These are phyloP conservation scores for Fusarium sp. DNA, from an alignment of 2,329 filamentous ascomycete species.

Conservation along the genomic window DNA sequence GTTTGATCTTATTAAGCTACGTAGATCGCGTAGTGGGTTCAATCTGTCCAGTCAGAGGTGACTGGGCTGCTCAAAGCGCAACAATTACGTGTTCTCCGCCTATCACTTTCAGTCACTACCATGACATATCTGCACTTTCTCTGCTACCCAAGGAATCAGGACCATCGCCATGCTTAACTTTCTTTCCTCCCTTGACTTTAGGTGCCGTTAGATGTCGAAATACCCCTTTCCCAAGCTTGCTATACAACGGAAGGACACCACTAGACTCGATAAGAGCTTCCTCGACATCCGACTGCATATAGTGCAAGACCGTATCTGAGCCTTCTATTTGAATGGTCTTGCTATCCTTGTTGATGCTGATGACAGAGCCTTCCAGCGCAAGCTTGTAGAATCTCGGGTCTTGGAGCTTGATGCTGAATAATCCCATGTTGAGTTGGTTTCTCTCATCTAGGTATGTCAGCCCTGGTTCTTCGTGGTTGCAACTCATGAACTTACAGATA, in stretches of 20 bases:
- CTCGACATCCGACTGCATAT: not conserved
- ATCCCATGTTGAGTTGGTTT: not conserved
- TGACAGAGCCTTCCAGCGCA: not conserved
- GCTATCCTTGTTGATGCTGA: not conserved
- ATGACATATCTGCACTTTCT: not conserved
- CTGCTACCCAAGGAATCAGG: accelerated
- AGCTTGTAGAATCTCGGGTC: not conserved
- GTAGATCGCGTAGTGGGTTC: too few relatives aligned
- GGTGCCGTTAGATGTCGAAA: not conserved
- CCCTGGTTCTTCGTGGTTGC: accelerated
- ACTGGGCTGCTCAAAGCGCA: too few relatives aligned
- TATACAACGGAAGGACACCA: not conserved
- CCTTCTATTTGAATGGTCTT: not conserved
- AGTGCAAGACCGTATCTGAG: not conserved
- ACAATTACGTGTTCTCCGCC: too few relatives aligned
- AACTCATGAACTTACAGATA: constrained; percentile 5
- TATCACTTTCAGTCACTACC: not conserved
- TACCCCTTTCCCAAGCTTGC: not conserved
- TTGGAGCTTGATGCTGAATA: not conserved
- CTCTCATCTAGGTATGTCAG: not conserved
- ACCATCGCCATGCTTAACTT: accelerated
- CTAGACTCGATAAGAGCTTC: not conserved
- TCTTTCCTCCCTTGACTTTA: not conserved
- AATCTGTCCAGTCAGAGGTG: too few relatives aligned
- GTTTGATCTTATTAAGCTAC: too few relatives aligned